Evolutionary conservation across 352 stramenopile genomes (phyloP), one percentile per base, ranked within the genome.

Genomic region (Globisporangium heterothallicum): DNA sequence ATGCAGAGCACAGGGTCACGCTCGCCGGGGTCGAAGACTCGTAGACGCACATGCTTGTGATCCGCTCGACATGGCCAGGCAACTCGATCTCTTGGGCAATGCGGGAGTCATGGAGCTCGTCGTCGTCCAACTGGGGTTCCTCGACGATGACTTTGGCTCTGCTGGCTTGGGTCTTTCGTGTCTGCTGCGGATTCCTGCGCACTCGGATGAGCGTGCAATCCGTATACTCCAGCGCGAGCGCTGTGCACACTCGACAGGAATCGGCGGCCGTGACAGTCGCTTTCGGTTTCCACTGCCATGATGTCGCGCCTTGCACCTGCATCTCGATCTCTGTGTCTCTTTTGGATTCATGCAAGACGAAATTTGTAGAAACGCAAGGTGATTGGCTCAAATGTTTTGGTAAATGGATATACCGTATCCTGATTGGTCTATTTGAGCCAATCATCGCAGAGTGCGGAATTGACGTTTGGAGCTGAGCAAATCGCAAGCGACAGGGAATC

Each of bases 1-100:
- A 92, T 0, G 70, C 78, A 2, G 78, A 88, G 43, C 68, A 78
- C 2, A 91, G 22, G 14, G 61, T 53, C n/a, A 85, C 26, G 7
- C 19, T 21, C 2, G 36, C 18, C 12, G 35, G 48, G 1, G 36
- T 4, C 0, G 61, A 63, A 0, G 63, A 42, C 4, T 53, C 29
- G 8, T 62, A 81, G 25, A 66, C 62, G 13, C 50, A 57, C 34
- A 86, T 50, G 19, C 57, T 69, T 4, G 71, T 53, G n/a, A 86
- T 45, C 41, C 64, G 71, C 35, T 79, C 66, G 14, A 35, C 27
- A 47, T 88, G 74, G 10, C 69, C 74, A 14, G 77, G 59, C 34
- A 88, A 56, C 53, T 86, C 78, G 18, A 88, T 16, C 45, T 83
- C 68, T 1, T 49, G 44, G 13, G 49, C 42, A 22, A 30, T 38